A percentile compares a stretch with the other conserved stretches of the same genome.
Conservation (phyloP, 257 asterid species). For the Solanum appendiculatum region DNA sequence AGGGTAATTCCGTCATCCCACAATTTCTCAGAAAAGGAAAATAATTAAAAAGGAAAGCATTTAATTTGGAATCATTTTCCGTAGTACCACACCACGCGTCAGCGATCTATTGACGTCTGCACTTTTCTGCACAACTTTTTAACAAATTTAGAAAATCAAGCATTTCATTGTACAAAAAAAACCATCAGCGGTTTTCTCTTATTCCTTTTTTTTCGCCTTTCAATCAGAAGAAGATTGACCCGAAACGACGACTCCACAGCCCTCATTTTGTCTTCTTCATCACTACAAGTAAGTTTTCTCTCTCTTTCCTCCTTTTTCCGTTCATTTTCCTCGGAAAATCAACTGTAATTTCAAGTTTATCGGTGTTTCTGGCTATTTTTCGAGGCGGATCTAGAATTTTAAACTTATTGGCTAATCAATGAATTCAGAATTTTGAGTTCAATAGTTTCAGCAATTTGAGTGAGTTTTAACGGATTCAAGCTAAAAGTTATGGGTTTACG, state of each 20-base stretch:
- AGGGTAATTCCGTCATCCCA: background rate
- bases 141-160: background rate
- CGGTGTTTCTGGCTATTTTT: background rate
- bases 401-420: background rate
- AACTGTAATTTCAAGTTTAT: too few species aligned
- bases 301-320: background rate
- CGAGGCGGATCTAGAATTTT: background rate
- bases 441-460: background rate
- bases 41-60: background rate
- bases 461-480: background rate
- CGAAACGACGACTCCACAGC: background rate
- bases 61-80: background rate
- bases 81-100: background rate
- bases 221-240: background rate
- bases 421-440: background rate
- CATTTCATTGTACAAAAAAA: background rate
- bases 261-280: background rate
- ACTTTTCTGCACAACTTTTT: background rate
- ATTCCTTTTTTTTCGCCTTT: background rate
- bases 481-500: background rate
- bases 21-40: background rate
- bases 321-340: background rate
- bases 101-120: background rate
- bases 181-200: background rate
- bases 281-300: background rate